Base-by-base conservation (phyloP, 306 rosid species). In the Aeschynomene evenia region DNA sequence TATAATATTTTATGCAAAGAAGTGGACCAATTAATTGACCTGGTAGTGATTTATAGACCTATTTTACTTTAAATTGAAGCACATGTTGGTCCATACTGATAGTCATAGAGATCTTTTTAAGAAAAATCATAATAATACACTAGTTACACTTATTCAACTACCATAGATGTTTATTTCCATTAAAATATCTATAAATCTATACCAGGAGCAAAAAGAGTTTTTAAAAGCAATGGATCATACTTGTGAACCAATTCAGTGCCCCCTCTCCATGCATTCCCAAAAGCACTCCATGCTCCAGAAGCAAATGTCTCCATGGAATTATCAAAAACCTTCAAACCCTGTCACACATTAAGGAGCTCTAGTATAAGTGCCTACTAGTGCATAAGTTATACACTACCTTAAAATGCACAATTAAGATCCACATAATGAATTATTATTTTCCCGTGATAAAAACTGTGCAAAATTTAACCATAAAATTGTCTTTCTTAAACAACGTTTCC, bases 211-310 rank as follows among this genome's bases (percentile, higher is more conserved):
- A 19, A 74, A 63, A 18, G n/a, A 37, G 0, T 6, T 66, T 46
- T 63, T 16, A 46, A 55, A 61, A 63, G 33, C 61, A 70, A 72
- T 48, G 11, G 58, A 63, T 66, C 86, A 43, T 89, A 95, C 99
- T 81, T 87, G 5, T 87, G 89, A 72, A 95, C 96, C 9, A 91
- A 80, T 70, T 77, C 85, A 7, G 86, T 50, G 66, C 99, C 79
- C 69, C 95, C 99, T 84, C 78, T 84, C 86, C 85, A 91, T 33
- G 99, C 99, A 79, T 74, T 95, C 71, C 96, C 95, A 52, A 95
- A 80, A 48, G 95, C 92, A 65, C 69, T 85, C 99, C 99, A 95
- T 55, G 99, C 95, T 81, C 99, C 99, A 48, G 97, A 85, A 43
- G 99, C 95, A 63, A 95, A 80, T 82, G 83, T 95, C 84, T 95